Percentiles rank a stretch among this genome's conserved stretches.
Conservation (phyloP, 108 stramenopile species). For the Mediolabrus comicus region DNA sequence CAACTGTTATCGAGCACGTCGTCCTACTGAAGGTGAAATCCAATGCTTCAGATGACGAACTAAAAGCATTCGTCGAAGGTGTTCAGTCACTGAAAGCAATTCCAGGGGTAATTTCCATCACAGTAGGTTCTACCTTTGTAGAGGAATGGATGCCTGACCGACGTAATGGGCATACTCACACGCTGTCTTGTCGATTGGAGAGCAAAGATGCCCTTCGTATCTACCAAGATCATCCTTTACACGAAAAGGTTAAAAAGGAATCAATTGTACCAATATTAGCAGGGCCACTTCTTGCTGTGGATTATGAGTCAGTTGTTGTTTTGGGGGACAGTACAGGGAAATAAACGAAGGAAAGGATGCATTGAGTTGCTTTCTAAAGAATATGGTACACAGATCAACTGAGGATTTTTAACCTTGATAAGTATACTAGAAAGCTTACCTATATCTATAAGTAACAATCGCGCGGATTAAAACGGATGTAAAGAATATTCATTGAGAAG, state of each 20-base stretch:
- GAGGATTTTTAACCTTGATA: too few relatives aligned
- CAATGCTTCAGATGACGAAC: constrained; percentile 22
- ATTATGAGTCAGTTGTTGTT: constrained; percentile 35
- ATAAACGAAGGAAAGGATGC: not conserved
- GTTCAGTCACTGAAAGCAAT: constrained; percentile 23
- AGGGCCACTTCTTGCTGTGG: constrained; percentile 30
- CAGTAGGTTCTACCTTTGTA: constrained; percentile 27
- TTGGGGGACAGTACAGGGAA: not conserved
- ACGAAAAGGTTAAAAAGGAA: constrained; percentile 27
- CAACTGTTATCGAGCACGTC: constrained; percentile 41
- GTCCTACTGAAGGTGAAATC: constrained; percentile 37
- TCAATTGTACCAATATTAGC: constrained; percentile 16
- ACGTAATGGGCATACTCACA: constrained; percentile 31
- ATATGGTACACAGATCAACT: too few relatives aligned
- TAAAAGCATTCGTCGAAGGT: constrained; percentile 21
- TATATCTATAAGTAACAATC: too few relatives aligned
- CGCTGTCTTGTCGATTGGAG: constrained; percentile 20
- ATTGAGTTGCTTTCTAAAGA: too few relatives aligned
- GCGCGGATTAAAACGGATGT: too few relatives aligned
- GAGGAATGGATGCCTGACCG: constrained; percentile 50
- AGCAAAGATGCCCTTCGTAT: constrained; percentile 27
- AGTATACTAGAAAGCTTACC: too few relatives aligned
- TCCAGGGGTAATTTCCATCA: constrained; percentile 33
- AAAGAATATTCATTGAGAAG: too few relatives aligned
- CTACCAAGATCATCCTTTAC: constrained; percentile 42